Evolutionary conservation across 139 green algal species (phyloP), one percentile per base, ranked within the genome.

Genomic region (Nannochloris sp.): DNA sequence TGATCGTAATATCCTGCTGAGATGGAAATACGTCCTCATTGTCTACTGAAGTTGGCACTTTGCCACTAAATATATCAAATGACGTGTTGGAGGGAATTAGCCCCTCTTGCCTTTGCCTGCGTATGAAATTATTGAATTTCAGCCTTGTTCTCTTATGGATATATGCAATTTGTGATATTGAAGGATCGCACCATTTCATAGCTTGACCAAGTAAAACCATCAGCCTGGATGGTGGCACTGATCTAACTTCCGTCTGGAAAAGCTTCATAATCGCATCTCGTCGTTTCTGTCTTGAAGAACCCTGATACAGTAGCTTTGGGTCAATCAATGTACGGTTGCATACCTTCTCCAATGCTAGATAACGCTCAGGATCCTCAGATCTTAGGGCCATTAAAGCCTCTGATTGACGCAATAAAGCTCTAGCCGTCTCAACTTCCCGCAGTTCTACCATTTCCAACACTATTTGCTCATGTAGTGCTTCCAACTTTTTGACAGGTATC

Each of bases 371-470:
- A 37, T 97, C 78, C 8, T 95, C 88, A 49, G 71, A 27, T 71
- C 90, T 88, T 78, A 97, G 84, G 64, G 67, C 70, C 29, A 83
- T 75, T 60, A 95, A 88, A 21, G 90, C 82, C 67, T 80, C 54
- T 11, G 90, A 93, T 65, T 96, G 87, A 5, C 87, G 75, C 51
- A 98, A 79, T 76, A 98, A 89, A 8, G 88, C 83, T 2, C 83
- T 70, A 24, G 92, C 92, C 18, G 88, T 93, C 58, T 97, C 92
- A 2, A 87, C 66, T 69, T 98, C 92, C 0, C 87, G 67, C 69
- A 97, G 66, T 80, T 98, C 92, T 24, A 95, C 67, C 88, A 98
- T 88, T 75, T 98, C 92, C 61, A 97, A 72, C 44, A 96, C 82
- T 9, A 98, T 82, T 81, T 95, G 88, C 67, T 98, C 92, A 71